phyloP scores from a whole-genome alignment of 805 yeast genomes.

The Ogataea saltuana region DNA sequence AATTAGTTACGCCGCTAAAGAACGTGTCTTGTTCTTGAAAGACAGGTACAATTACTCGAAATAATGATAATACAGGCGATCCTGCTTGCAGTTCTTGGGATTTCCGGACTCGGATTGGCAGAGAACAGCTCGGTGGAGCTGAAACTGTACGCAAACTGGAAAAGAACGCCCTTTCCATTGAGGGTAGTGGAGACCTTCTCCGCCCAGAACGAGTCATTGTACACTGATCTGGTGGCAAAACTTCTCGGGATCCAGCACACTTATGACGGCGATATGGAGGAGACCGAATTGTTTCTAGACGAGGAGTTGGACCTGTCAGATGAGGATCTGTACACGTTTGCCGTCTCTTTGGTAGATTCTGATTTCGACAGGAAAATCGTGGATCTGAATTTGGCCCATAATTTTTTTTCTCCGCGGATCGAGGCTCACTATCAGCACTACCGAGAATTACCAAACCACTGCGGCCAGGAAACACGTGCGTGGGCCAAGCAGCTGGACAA shows the following conservation, averaged over 20 bases:
- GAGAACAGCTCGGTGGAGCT: conserved; percentile 30
- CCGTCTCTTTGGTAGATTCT: conserved; percentile 19
- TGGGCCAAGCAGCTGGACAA: conserved; percentile 54
- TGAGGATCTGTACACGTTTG: conserved; percentile 27
- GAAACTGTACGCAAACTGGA: conserved; percentile 42
- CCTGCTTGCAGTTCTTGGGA: conserved; percentile 1
- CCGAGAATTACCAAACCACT: conserved; percentile 35
- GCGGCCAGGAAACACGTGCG: conserved; percentile 34
- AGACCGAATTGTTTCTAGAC: conserved; percentile 33
- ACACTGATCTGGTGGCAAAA: conserved; percentile 35
- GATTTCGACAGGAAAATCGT: conserved; percentile 28
- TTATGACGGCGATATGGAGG: conserved; percentile 31
- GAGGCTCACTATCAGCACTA: conserved; percentile 64
- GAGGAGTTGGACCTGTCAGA: conserved; percentile 26
- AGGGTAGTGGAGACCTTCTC: conserved; percentile 44
- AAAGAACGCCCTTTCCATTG: conserved; percentile 41
- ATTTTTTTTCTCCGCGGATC: conserved; percentile 59
- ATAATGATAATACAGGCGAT: conserved; percentile 4
- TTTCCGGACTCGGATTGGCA: conserved; percentile 5
- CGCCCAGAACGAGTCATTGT: conserved; percentile 38
- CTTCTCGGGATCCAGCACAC: conserved; percentile 29
- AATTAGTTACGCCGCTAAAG: no score
- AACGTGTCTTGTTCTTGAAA: no score
- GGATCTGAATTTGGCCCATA: conserved; percentile 47
- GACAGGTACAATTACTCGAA: neutral